Evolutionary conservation across 208 protist species (phyloP).

Genomic region (Acanthamoeba divionensis): DNA sequence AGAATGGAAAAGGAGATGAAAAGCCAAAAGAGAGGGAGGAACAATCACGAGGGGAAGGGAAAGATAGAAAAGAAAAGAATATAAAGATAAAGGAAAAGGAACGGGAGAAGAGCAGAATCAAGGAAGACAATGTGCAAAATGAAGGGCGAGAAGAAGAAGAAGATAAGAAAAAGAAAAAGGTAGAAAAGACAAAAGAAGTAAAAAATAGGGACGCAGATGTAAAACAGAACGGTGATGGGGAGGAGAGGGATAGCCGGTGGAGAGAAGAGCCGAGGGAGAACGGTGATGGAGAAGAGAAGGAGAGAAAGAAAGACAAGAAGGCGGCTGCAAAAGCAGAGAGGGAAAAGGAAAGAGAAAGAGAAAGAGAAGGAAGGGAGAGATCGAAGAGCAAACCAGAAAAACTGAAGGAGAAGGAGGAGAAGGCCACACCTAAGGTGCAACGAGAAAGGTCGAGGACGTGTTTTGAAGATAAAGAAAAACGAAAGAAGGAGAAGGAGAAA

Average conservation of each 20-base stretch:
- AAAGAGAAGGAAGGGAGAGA: neutral
- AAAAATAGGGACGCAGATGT: neutral
- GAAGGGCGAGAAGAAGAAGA: neutral
- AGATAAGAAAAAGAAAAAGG: neutral
- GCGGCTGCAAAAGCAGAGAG: too few relatives aligned
- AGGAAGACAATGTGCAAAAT: neutral
- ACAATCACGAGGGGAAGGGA: neutral
- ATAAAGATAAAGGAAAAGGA: neutral
- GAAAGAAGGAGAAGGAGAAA: slow-evolving; percentile 16
- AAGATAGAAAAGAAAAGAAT: neutral
- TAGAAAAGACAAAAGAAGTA: neutral
- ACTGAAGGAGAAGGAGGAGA: neutral
- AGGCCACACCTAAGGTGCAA: neutral
- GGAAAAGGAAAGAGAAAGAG: too few relatives aligned
- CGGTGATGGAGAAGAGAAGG: neutral
- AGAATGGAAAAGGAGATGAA: neutral
- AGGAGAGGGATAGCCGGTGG: too few relatives aligned
- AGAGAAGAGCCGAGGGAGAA: too few relatives aligned
- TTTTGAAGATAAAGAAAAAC: neutral
- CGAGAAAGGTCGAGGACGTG: neutral
- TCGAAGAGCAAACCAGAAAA: neutral
- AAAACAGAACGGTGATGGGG: neutral
- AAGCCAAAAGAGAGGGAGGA: neutral
- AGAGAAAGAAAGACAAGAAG: neutral
- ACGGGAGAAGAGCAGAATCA: neutral